Evolutionary conservation across 441 rosid species (phyloP).

Genomic region (Sinapis alba): DNA sequence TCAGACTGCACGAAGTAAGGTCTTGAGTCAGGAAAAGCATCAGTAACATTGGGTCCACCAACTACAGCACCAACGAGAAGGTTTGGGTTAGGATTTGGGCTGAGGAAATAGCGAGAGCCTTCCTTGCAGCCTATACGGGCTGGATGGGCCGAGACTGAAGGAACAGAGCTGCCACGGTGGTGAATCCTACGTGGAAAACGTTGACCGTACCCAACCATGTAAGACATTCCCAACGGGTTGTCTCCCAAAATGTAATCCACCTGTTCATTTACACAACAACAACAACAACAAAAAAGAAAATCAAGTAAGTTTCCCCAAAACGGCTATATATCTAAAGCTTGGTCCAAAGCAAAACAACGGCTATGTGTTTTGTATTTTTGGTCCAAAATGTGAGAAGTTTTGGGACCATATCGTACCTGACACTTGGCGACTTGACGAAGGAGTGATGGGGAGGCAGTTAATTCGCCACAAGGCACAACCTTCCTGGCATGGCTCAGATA

Average conservation of each 20-base stretch:
- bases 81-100: conserved; percentile 69
- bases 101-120: conserved; percentile 56
- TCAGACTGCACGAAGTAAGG: conserved; percentile 68
- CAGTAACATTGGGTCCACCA: conserved; percentile 69
- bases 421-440: conserved; percentile 63
- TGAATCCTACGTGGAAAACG: conserved; percentile 71
- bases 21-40: conserved; percentile 68
- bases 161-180: conserved; percentile 69
- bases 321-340: conserved; percentile 2
- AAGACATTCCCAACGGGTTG: conserved; percentile 66
- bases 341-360: conserved; percentile 29
- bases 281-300: not conserved
- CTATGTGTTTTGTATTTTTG: conserved; percentile 13
- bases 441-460: conserved; percentile 57
- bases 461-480: conserved; percentile 62
- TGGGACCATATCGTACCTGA: conserved; percentile 51
- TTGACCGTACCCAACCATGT: conserved; percentile 74
- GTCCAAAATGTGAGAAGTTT: not conserved
- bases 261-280: conserved; percentile 28
- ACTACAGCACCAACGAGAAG: conserved; percentile 62
- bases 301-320: not conserved
- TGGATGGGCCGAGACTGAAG: conserved; percentile 57
- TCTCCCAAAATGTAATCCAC: conserved; percentile 79
- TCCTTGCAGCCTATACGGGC: conserved; percentile 56
- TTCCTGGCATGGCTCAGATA: conserved; percentile 68